phyloP scores from a whole-genome alignment of 306 rosid genomes.

The Trichosanthes cucumerina region DNA sequence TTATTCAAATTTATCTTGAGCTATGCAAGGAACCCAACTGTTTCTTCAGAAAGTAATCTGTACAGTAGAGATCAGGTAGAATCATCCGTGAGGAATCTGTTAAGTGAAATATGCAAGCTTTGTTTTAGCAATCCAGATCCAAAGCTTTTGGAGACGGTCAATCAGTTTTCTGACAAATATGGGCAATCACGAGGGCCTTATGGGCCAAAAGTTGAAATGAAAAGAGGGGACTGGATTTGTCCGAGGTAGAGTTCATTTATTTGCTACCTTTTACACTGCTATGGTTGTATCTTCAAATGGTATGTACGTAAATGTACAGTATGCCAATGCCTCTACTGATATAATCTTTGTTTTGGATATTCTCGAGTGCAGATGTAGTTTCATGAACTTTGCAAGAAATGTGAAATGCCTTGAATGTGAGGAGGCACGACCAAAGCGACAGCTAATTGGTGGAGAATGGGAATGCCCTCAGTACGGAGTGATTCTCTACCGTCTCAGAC shows the following conservation, averaged over 20 bases:
- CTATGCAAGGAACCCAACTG: slow-evolving; percentile 45
- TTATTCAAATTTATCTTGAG: slow-evolving; percentile 79
- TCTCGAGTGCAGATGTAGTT: slow-evolving; percentile 68
- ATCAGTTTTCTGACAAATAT: slow-evolving; percentile 29
- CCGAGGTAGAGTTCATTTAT: slow-evolving; percentile 37
- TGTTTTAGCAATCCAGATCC: slow-evolving; percentile 39
- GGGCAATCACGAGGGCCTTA: slow-evolving; percentile 25
- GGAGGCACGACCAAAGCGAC: slow-evolving; percentile 78
- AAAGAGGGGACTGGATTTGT: slow-evolving; percentile 94
- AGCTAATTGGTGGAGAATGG: slow-evolving; percentile 90
- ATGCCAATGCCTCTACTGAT: not conserved
- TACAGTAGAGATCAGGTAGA: slow-evolving; percentile 47
- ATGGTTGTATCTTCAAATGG: slow-evolving; percentile 3
- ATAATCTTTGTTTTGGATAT: not conserved
- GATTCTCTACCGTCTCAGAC: slow-evolving; percentile 4
- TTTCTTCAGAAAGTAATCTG: slow-evolving; percentile 37
- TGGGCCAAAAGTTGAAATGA: slow-evolving; percentile 69
- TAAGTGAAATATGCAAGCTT: slow-evolving; percentile 56
- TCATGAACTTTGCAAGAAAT: slow-evolving; percentile 93
- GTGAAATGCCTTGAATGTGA: slow-evolving; percentile 79
- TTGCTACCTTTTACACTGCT: slow-evolving; percentile 7
- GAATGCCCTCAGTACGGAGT: slow-evolving; percentile 95
- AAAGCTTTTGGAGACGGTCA: slow-evolving; percentile 26
- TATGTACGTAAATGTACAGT: not conserved
- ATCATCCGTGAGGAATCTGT: slow-evolving; percentile 57